phyloP scores from a whole-genome alignment of 23 red algal species.

The Gracilaria gracilis region DNA sequence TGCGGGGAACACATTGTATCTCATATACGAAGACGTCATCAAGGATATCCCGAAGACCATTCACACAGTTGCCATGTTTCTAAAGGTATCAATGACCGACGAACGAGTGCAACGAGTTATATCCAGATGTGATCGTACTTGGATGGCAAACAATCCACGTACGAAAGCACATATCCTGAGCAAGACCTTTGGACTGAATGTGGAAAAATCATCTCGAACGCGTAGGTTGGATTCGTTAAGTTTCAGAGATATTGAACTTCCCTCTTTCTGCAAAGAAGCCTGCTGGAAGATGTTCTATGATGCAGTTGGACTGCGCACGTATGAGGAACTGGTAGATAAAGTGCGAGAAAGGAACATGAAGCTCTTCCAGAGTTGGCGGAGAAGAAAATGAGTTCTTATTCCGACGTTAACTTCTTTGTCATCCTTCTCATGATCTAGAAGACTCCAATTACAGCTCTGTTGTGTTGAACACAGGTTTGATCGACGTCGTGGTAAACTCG shows the following conservation, averaged over 20 bases:
- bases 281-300: slow-evolving; percentile 21
- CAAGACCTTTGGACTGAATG: background rate
- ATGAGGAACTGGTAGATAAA: slow-evolving; percentile 10
- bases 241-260: slow-evolving; percentile 27
- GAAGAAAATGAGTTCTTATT: too few species aligned
- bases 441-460: too few species aligned
- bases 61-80: slow-evolving; percentile 36
- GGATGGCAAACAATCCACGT: slow-evolving; percentile 40
- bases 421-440: too few species aligned
- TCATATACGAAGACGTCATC: slow-evolving; percentile 61
- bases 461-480: too few species aligned
- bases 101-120: background rate
- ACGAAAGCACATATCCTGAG: slow-evolving; percentile 7
- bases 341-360: slow-evolving; percentile 5
- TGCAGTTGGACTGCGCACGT: background rate
- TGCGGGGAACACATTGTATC: slow-evolving; percentile 10
- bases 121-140: slow-evolving; percentile 37
- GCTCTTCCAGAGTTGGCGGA: background rate
- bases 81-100: background rate
- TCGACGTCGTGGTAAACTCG: too few species aligned
- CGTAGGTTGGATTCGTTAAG: background rate
- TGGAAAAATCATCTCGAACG: slow-evolving; percentile 7
- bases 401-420: too few species aligned
- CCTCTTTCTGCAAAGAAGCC: background rate
- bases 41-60: slow-evolving; percentile 30